These are phyloP conservation scores for Diutina sp. DNA, from an alignment of 1,139 yeast genomes.

Conservation along the genomic window DNA sequence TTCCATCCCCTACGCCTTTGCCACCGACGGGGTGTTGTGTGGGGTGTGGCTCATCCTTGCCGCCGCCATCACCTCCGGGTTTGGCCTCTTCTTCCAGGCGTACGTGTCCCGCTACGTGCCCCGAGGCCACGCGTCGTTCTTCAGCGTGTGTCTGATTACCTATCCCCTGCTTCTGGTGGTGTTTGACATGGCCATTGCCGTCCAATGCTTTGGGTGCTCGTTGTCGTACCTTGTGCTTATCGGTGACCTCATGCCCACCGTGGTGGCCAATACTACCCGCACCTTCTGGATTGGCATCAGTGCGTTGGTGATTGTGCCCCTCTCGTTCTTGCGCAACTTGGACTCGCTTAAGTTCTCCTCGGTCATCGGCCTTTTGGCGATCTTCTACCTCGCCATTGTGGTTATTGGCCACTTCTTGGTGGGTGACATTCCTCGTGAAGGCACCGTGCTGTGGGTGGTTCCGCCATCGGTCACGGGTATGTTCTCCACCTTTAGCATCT, in stretches of 20 bases:
- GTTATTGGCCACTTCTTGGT: conserved; percentile 22
- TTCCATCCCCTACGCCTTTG: conserved; percentile 84
- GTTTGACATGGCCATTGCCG: conserved; percentile 39
- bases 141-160: conserved; percentile 69
- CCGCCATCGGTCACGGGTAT: conserved; percentile 52
- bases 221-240: conserved; percentile 8
- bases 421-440: conserved; percentile 10
- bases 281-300: conserved; percentile 27
- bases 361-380: conserved; percentile 27
- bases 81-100: conserved; percentile 73
- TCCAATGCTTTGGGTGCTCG: conserved; percentile 10
- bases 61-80: conserved; percentile 71
- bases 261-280: conserved; percentile 14
- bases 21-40: conserved; percentile 67
- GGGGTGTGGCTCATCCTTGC: conserved; percentile 54
- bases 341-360: conserved; percentile 34
- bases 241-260: conserved; percentile 32
- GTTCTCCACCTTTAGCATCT: conserved; percentile 39
- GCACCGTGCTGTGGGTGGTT: conserved; percentile 17
- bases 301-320: conserved; percentile 24
- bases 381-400: conserved; percentile 24
- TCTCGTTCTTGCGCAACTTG: conserved; percentile 28
- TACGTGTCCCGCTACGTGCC: conserved; percentile 59
- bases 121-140: conserved; percentile 72
- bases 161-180: conserved; percentile 74